Conservation (phyloP, 176 grass and related monocot genomes). For the Hsuehochloa calcarea region DNA sequence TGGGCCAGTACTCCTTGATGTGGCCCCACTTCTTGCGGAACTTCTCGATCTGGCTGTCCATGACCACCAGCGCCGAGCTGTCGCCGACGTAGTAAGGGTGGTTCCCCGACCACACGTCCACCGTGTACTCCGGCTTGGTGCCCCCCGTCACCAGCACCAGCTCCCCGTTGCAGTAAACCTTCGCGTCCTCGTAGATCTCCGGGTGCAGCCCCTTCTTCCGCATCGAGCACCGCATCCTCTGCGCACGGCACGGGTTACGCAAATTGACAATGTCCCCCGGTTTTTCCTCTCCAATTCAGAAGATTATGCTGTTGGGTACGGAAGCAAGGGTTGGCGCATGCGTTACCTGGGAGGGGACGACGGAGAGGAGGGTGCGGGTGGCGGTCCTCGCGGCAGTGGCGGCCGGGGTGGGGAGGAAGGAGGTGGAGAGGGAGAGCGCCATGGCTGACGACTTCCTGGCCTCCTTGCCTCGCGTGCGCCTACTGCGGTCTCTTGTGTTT, state of each 20-base stretch:
- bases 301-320: background rate
- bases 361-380: slow-evolving; percentile 35
- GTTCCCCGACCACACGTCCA: slow-evolving; percentile 98
- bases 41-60: slow-evolving; percentile 91
- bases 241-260: background rate
- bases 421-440: slow-evolving; percentile 68
- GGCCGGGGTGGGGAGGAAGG: slow-evolving; percentile 55
- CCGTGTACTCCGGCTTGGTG: slow-evolving; percentile 73
- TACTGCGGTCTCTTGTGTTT: background rate
- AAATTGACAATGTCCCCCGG: background rate
- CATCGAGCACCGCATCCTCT: slow-evolving; percentile 66
- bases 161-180: slow-evolving; percentile 97
- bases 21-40: slow-evolving; percentile 83
- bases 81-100: slow-evolving; percentile 91
- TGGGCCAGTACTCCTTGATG: slow-evolving; percentile 61
- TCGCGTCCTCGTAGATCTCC: slow-evolving; percentile 76
- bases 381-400: slow-evolving; percentile 6
- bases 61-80: slow-evolving; percentile 64
- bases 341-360: slow-evolving; percentile 46
- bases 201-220: slow-evolving; percentile 96
- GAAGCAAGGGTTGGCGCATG: background rate
- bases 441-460: slow-evolving; percentile 34
- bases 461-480: background rate
- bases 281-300: background rate
- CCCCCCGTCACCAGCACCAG: slow-evolving; percentile 91